Conservation (phyloP, 257 asterid species). For the Paulownia fortunei region DNA sequence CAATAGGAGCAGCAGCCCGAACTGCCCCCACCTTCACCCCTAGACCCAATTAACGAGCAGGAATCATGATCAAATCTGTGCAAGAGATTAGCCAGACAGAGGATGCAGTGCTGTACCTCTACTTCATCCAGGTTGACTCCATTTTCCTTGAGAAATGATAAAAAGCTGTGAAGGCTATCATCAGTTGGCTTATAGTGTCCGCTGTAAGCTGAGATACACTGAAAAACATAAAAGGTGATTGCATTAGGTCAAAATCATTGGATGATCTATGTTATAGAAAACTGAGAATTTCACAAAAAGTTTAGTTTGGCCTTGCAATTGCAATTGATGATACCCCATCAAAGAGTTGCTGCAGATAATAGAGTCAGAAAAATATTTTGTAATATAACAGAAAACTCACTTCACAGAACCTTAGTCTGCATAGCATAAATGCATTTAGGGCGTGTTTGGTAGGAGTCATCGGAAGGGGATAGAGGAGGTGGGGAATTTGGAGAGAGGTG, state of each 20-base stretch:
- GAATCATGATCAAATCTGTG: slow-evolving; percentile 23
- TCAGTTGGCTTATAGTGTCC: slow-evolving; percentile 98
- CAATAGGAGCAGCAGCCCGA: slow-evolving; percentile 1
- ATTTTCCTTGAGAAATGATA: slow-evolving; percentile 68
- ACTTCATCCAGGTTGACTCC: slow-evolving; percentile 73
- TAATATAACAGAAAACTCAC: slow-evolving; percentile 10
- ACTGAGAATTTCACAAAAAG: background rate
- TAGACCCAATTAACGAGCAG: slow-evolving; percentile 15
- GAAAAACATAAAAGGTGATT: slow-evolving; percentile 22
- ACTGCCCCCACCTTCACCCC: too few relatives aligned
- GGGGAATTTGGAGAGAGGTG: background rate
- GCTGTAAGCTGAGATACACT: slow-evolving; percentile 93
- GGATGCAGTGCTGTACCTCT: slow-evolving; percentile 56
- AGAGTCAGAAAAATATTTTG: background rate
- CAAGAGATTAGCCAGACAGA: background rate
- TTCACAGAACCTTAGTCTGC: slow-evolving; percentile 5
- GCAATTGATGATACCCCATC: background rate
- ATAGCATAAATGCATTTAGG: slow-evolving; percentile 7
- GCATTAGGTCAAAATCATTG: slow-evolving; percentile 24
- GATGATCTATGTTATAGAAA: background rate
- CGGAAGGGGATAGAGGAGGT: background rate
- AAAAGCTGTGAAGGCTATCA: slow-evolving; percentile 67
- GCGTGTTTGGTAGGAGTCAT: background rate
- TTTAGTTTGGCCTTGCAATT: background rate
- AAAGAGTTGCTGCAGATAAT: slow-evolving; percentile 18